These are phyloP conservation scores for Parsonsia alboflavescens DNA, from an alignment of 257 asterid genomes.

Conservation along the genomic window DNA sequence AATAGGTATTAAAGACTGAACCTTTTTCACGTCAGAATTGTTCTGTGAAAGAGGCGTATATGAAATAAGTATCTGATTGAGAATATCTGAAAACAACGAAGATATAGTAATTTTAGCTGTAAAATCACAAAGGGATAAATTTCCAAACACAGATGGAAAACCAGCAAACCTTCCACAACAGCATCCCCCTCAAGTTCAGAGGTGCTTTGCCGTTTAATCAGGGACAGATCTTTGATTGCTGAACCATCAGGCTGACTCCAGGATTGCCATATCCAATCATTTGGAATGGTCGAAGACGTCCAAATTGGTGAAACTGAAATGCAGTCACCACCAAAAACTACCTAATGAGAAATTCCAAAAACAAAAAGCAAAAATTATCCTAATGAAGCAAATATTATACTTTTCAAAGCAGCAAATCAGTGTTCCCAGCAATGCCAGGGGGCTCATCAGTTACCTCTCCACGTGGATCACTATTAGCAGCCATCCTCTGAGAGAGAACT, in stretches of 20 bases:
- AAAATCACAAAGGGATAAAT: conserved; percentile 9
- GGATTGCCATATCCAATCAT: conserved; percentile 70
- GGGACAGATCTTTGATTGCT: conserved; percentile 34
- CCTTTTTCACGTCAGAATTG: conserved; percentile 65
- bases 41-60: conserved; percentile 67
- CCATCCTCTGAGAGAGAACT: conserved; percentile 38
- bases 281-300: conserved; percentile 78
- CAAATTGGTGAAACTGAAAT: conserved; percentile 42
- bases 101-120: conserved; percentile 11
- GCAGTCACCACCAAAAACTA: conserved; percentile 42
- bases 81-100: conserved; percentile 51
- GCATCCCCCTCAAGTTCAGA: conserved; percentile 96
- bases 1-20: conserved; percentile 87
- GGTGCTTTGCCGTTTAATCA: conserved; percentile 63
- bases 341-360: conserved; percentile 46
- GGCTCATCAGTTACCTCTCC: conserved; percentile 24
- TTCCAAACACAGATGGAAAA: conserved; percentile 1
- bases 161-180: conserved; percentile 59
- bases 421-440: conserved; percentile 27
- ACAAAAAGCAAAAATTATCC: conserved; percentile 15
- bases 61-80: conserved; percentile 61
- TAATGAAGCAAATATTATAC: conserved; percentile 12
- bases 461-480: conserved; percentile 26
- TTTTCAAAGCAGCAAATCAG: conserved; percentile 20
- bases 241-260: conserved; percentile 41